Evolutionary conservation across 768 basidiomycete genomes (phyloP), one percentile per base, ranked within the genome.

Genomic region (Boletus bicolor): DNA sequence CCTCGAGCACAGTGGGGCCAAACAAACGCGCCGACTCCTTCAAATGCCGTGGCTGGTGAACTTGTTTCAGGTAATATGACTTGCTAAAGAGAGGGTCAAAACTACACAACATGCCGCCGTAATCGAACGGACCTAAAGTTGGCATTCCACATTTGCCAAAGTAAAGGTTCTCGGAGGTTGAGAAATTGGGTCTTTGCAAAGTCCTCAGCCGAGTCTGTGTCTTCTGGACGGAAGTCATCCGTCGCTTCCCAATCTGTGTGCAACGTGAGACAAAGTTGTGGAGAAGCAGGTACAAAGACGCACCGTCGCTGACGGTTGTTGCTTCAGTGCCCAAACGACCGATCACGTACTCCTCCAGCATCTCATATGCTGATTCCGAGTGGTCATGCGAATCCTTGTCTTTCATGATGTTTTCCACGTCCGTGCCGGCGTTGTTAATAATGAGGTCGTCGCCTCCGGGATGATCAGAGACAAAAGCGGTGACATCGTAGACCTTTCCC

Each of bases 361-460:
- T 92, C 24, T 87, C 87, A 70, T 91, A 98, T 1, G 97, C 97
- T 9, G 87, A 82, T 26, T 92, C 86, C 3, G 91, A 93, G 71
- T 98, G 97, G 10, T 87, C 87, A 70, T 99, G 97, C 63, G 89
- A 86, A 21, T 77, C 68, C 60, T 77, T 73, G 72, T 96, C 87
- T 64, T 80, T 82, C 97, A 98, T 98, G 52, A 85, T 77, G 19
- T 72, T 77, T 19, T 80, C 87, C 49, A 98, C 79, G 68, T 97
- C 92, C 72, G 84, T 83, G 39, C 94, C 95, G 5, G 90, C 96
- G 72, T 87, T 80, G 43, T 84, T 75, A 38, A 94, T 73, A 62
- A 99, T 83, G 59, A 93, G 73, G 68, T 98, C 95, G 71, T 98
- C 96, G 4, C 95, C 94, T 60, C 96, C 96, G 11, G 95, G 93